Conservation (phyloP, 1,139 yeast species). For the Diutina mesorugosa region DNA sequence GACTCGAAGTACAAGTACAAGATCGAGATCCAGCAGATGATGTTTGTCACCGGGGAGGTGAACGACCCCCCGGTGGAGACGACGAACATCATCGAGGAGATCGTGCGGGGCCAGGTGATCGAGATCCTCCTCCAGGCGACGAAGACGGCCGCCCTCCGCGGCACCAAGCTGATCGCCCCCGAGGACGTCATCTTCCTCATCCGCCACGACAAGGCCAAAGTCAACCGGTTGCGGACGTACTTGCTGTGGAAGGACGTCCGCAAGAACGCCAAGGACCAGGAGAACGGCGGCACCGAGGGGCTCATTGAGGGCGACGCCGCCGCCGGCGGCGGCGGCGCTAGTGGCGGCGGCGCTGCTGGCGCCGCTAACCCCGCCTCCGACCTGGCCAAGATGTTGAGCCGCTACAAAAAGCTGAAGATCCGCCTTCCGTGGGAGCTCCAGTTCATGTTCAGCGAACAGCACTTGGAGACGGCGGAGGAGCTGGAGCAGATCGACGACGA, state of each 20-base stretch:
- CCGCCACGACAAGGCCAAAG: conserved; percentile 91
- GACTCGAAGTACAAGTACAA: conserved; percentile 52
- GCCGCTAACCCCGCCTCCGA: conserved; percentile 23
- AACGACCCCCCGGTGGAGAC: conserved; percentile 91
- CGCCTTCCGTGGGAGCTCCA: conserved; percentile 92
- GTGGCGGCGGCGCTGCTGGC: conserved; percentile 16
- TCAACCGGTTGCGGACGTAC: conserved; percentile 78
- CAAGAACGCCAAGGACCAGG: conserved; percentile 94
- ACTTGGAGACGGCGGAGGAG: conserved; percentile 69
- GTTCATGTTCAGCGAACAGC: conserved; percentile 87
- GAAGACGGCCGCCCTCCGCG: conserved; percentile 65
- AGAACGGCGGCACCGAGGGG: conserved; percentile 62
- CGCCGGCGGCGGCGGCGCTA: conserved; percentile 13
- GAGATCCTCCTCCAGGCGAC: conserved; percentile 76
- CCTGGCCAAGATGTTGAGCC: conserved; percentile 47
- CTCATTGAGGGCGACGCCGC: conserved; percentile 28
- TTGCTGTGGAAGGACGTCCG: conserved; percentile 96
- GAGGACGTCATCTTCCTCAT: conserved; percentile 90
- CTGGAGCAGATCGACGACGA: conserved; percentile 76
- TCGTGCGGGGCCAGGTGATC: conserved; percentile 88
- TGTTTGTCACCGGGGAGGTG: conserved; percentile 95
- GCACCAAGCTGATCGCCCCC: conserved; percentile 75
- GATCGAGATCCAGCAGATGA: conserved; percentile 91
- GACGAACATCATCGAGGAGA: conserved; percentile 84
- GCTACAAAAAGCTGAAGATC: conserved; percentile 67